Evolutionary conservation across 1,284 basidiomycete species (phyloP), one percentile per base, ranked within the genome.

Genomic region (Cutaneotrichosporon arboriforme): DNA sequence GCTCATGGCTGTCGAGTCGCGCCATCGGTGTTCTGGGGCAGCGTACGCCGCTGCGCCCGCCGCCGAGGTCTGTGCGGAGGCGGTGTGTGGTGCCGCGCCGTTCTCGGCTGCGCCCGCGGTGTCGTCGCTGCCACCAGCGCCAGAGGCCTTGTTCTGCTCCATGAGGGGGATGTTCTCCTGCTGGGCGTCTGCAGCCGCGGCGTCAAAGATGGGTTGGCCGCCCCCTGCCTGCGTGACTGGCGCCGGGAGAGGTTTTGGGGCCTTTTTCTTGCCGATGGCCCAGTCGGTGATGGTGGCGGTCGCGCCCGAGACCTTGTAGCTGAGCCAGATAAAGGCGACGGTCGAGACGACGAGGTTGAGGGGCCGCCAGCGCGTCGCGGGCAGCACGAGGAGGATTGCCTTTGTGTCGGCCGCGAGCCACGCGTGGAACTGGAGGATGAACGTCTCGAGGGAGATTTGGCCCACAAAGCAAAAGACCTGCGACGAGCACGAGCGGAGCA

Each of bases 341-440:
- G 84, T 83, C 15, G 87, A 86, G 49, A 91, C 63, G 37, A 88
- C 72, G 59, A 91, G 81, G 72, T 92, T 93, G 61, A 87, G 46
- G 7, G 83, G 79, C 41, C 89, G 80, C 80, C 84, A 87, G 38
- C 73, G 74, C 5, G 83, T 84, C 18, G 86, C 84, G 0, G 88
- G 88, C 41, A 92, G 76, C 46, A 92, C 81, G 49, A 90, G 75
- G 35, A 93, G 79, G 58, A 92, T 79, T 17, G 87, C 88, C 68
- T 88, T 88, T 17, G 87, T 90, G 67, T 93, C 90, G 4, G 82
- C 87, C 0, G 87, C 89, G 36, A 93, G 79, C 87, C 89, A 92
- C 47, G 90, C 78, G 72, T 93, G 90, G 74, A 86, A 92, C 69
- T 93, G 88, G 59, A 91, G 82, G 66, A 92, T 86, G 70, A 90